A percentile compares a stretch with the other conserved stretches of the same genome.
Evolutionary conservation across 352 stramenopile genomes (phyloP).

Genomic region (Phytopythium litorale): DNA sequence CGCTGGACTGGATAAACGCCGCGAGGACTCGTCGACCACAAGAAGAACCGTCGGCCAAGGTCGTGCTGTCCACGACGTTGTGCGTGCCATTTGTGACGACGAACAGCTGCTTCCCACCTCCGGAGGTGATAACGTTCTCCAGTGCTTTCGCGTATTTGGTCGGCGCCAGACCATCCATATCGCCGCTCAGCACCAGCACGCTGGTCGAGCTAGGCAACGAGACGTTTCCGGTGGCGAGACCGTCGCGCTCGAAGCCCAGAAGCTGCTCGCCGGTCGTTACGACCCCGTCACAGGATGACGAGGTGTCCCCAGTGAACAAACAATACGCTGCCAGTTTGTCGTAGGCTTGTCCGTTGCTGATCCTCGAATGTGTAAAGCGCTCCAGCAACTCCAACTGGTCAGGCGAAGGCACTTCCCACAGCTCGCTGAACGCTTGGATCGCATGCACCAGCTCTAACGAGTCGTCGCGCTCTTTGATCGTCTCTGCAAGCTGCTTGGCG

Average conservation of each 20-base stretch:
- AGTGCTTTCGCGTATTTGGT: constrained; percentile 39
- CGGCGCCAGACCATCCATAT: constrained; percentile 39
- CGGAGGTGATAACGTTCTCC: constrained; percentile 26
- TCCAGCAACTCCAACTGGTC: constrained; percentile 33
- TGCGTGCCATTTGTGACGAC: constrained; percentile 33
- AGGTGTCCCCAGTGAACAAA: constrained; percentile 45
- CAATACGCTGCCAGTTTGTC: constrained; percentile 53
- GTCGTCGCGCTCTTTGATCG: constrained; percentile 1
- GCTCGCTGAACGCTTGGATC: constrained; percentile 67
- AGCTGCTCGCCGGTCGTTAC: constrained; percentile 4
- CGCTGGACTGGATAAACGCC: constrained; percentile 46
- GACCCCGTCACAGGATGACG: constrained; percentile 26
- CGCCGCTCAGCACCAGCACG: constrained; percentile 51
- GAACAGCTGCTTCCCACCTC: constrained; percentile 40
- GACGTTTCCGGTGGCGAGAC: constrained; percentile 24
- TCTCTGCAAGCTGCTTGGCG: constrained; percentile 19
- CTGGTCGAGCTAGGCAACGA: constrained; percentile 30
- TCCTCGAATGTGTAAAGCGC: constrained; percentile 40
- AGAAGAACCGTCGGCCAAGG: constrained; percentile 27
- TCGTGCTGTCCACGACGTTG: constrained; percentile 31
- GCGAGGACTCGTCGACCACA: constrained; percentile 50
- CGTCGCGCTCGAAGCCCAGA: constrained; percentile 35
- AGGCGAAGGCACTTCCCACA: constrained; percentile 61
- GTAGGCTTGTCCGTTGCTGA: constrained; percentile 43
- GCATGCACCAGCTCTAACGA: constrained; percentile 44